These are phyloP conservation scores for Cadophora sp. DNA, from an alignment of 2,329 filamentous ascomycete species.

Conservation along the genomic window DNA sequence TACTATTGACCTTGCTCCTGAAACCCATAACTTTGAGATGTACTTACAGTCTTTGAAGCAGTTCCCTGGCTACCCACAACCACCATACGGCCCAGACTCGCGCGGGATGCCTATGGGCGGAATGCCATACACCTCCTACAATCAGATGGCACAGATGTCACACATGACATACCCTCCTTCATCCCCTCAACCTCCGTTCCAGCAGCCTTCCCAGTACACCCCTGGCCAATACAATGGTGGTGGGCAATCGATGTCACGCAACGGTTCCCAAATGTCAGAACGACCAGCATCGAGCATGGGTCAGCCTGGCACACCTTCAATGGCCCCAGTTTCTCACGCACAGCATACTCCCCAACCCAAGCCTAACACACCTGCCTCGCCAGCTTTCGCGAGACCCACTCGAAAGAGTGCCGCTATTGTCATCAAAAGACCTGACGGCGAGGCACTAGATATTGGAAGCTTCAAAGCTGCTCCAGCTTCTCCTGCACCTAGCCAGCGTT, in stretches of 20 bases:
- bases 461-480: slow-evolving; percentile 71
- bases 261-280: slow-evolving; percentile 79
- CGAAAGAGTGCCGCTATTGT: slow-evolving; percentile 76
- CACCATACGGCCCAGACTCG: slow-evolving; percentile 50
- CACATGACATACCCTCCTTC: slow-evolving; percentile 53
- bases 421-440: slow-evolving; percentile 85
- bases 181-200: slow-evolving; percentile 55
- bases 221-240: slow-evolving; percentile 50
- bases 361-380: slow-evolving; percentile 50
- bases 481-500: slow-evolving; percentile 58
- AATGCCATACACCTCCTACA: slow-evolving; percentile 49
- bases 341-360: slow-evolving; percentile 66
- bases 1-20: slow-evolving; percentile 66
- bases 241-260: slow-evolving; percentile 79
- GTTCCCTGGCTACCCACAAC: slow-evolving; percentile 61
- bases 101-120: slow-evolving; percentile 48
- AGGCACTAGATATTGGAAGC: slow-evolving; percentile 73
- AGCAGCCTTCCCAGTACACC: slow-evolving; percentile 48
- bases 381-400: slow-evolving; percentile 41
- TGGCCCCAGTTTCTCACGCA: slow-evolving; percentile 46
- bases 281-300: slow-evolving; percentile 55
- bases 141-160: slow-evolving; percentile 56
- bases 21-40: slow-evolving; percentile 73
- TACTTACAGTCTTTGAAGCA: slow-evolving; percentile 64
- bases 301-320: slow-evolving; percentile 45